Conservation (phyloP, 352 stramenopile genomes). For the Pythium pectinolyticum region DNA sequence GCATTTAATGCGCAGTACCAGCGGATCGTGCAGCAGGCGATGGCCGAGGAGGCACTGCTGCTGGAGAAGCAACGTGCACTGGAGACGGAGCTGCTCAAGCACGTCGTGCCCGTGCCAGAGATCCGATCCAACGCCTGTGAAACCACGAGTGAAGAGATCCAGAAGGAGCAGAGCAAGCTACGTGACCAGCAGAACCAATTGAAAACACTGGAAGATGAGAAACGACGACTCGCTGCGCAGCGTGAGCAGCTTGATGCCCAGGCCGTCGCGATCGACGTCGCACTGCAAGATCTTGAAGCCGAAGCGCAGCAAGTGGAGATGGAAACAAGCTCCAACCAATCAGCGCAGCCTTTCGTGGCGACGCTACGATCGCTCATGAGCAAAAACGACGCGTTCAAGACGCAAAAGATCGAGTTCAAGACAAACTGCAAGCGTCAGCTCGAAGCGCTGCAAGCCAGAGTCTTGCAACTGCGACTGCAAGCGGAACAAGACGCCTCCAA, state of each 20-base stretch:
- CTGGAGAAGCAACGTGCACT: constrained; percentile 41
- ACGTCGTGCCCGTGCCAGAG: constrained; percentile 45
- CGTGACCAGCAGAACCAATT: constrained; percentile 37
- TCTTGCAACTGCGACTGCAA: constrained; percentile 47
- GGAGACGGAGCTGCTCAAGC: constrained; percentile 52
- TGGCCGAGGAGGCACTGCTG: constrained; percentile 45
- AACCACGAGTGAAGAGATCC: constrained; percentile 22
- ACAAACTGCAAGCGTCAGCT: constrained; percentile 45
- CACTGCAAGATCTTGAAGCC: constrained; percentile 36
- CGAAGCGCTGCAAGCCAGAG: constrained; percentile 33
- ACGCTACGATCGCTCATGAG: constrained; percentile 40
- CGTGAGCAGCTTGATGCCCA: constrained; percentile 30
- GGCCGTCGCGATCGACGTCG: constrained; percentile 30
- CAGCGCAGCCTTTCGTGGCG: constrained; percentile 27
- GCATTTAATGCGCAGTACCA: constrained; percentile 71
- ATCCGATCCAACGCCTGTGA: constrained; percentile 2
- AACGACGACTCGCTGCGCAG: constrained; percentile 39
- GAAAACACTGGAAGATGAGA: constrained; percentile 46
- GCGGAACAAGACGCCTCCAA: constrained; percentile 32
- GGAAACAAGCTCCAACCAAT: constrained; percentile 33
- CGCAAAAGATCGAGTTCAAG: constrained; percentile 49
- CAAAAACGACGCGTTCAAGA: constrained; percentile 59
- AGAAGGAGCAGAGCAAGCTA: constrained; percentile 24
- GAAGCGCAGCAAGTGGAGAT: constrained; percentile 42
- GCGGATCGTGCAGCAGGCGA: constrained; percentile 47